phyloP scores from a whole-genome alignment of 768 basidiomycete genomes.

The Lentinula boryana region DNA sequence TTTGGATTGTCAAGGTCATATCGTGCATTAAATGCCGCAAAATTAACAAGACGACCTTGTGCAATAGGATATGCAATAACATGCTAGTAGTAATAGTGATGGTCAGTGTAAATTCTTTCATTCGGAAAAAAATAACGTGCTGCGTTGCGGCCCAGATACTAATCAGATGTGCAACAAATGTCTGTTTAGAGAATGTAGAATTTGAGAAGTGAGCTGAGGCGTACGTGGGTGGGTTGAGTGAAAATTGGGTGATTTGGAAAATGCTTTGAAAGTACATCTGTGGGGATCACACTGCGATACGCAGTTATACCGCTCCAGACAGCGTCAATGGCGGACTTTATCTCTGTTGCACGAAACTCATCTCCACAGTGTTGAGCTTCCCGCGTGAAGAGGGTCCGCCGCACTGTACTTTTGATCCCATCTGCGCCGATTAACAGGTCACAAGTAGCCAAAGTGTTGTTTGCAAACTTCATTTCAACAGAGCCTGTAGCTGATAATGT shows the following conservation, averaged over 20 bases:
- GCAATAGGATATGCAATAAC: slow-evolving; percentile 35
- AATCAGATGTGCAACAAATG: background rate
- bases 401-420: slow-evolving; percentile 31
- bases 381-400: slow-evolving; percentile 17
- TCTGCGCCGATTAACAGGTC: slow-evolving; percentile 39
- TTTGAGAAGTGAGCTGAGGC: background rate
- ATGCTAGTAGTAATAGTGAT: slow-evolving; percentile 20
- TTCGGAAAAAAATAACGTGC: background rate
- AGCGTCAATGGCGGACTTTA: slow-evolving; percentile 20
- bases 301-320: slow-evolving; percentile 26
- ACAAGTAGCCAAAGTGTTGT: slow-evolving; percentile 25
- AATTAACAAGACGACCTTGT: slow-evolving; percentile 30
- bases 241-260: background rate
- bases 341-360: slow-evolving; percentile 10
- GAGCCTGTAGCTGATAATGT: slow-evolving; percentile 13
- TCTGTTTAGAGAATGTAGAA: background rate
- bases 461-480: slow-evolving; percentile 26
- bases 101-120: background rate
- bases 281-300: slow-evolving; percentile 26
- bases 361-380: slow-evolving; percentile 9
- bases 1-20: slow-evolving; percentile 23
- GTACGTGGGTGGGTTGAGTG: background rate
- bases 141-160: slow-evolving; percentile 14
- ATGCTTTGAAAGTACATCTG: slow-evolving; percentile 13
- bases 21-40: slow-evolving; percentile 28